Evolutionary conservation across 208 protist genomes (phyloP).

Genomic region (Histomonas meleagridis): DNA sequence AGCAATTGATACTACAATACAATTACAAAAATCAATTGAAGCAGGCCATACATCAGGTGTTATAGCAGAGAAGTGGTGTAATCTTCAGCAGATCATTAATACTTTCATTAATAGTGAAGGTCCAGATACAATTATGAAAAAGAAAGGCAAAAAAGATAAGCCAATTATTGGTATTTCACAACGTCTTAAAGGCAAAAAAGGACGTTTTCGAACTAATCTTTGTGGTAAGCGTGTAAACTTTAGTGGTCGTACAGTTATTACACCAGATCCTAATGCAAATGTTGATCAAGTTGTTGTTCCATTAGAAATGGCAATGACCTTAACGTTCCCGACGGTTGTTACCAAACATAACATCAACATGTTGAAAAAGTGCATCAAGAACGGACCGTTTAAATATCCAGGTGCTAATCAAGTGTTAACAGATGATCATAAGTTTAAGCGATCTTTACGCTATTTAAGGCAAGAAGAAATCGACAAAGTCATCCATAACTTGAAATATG

Average conservation of each 20-base stretch:
- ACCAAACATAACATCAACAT: conserved; percentile 74
- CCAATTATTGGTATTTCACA: conserved; percentile 69
- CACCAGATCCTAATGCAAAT: conserved; percentile 91
- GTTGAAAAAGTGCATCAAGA: conserved; percentile 73
- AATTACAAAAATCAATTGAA: conserved; percentile 30
- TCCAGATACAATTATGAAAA: conserved; percentile 46
- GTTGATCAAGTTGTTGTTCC: conserved; percentile 84
- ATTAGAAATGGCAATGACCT: conserved; percentile 72
- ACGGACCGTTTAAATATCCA: conserved; percentile 83
- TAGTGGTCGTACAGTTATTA: conserved; percentile 93
- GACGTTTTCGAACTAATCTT: conserved; percentile 91
- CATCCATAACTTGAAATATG: background rate
- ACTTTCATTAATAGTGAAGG: conserved; percentile 62
- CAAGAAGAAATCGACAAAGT: background rate
- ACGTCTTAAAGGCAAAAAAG: conserved; percentile 95
- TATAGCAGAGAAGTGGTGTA: conserved; percentile 78
- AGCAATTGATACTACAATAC: background rate
- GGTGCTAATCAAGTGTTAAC: conserved; percentile 76
- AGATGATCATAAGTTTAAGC: conserved; percentile 19
- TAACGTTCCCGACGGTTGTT: conserved; percentile 90
- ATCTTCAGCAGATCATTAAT: conserved; percentile 75
- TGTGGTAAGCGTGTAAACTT: conserved; percentile 98
- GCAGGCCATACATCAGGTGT: background rate
- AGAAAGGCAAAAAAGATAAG: conserved; percentile 19
- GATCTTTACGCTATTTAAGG: background rate